A percentile compares a stretch with the other conserved stretches of the same genome.
These are phyloP conservation scores for Entomophthora muscae DNA, from an alignment of 371 early-diverging fungal genomes.

Conservation along the genomic window DNA sequence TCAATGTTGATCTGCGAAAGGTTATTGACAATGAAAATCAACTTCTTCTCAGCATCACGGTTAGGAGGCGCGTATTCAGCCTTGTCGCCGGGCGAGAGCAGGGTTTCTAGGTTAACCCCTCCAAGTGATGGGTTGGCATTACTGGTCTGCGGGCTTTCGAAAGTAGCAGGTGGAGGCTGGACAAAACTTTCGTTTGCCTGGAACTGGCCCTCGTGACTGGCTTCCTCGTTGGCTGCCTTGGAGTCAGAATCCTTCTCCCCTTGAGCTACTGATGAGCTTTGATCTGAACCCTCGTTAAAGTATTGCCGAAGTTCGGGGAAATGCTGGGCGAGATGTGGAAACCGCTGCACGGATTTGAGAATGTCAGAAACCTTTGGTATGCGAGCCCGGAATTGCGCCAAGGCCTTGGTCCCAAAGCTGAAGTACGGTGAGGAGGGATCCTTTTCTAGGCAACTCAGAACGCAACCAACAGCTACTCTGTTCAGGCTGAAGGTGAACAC, in stretches of 20 bases:
- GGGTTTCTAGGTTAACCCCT: slow-evolving; percentile 32
- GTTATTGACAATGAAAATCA: slow-evolving; percentile 93
- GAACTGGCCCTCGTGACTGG: background rate
- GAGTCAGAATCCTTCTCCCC: too few species aligned
- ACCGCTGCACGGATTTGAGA: slow-evolving; percentile 59
- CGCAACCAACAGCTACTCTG: background rate
- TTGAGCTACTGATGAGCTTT: background rate
- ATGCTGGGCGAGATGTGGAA: slow-evolving; percentile 51
- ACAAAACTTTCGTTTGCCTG: background rate
- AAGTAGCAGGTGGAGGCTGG: background rate
- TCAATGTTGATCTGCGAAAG: slow-evolving; percentile 73
- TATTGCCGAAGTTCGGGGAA: slow-evolving; percentile 54
- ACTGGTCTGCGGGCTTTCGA: slow-evolving; percentile 2
- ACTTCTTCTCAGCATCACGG: slow-evolving; percentile 71
- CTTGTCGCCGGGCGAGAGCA: slow-evolving; percentile 16
- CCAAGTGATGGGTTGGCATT: slow-evolving; percentile 26
- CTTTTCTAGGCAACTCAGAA: background rate
- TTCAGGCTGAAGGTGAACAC: background rate
- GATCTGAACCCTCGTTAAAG: slow-evolving; percentile 9
- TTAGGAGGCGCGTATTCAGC: slow-evolving; percentile 34
- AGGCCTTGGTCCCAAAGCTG: slow-evolving; percentile 74
- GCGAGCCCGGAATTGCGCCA: slow-evolving; percentile 62
- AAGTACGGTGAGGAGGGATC: slow-evolving; percentile 28
- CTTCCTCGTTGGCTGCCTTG: slow-evolving; percentile 9
- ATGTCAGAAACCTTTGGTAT: slow-evolving; percentile 83